These are phyloP conservation scores for Aphanomyces euteiches DNA, from an alignment of 352 stramenopile genomes.

Conservation along the genomic window DNA sequence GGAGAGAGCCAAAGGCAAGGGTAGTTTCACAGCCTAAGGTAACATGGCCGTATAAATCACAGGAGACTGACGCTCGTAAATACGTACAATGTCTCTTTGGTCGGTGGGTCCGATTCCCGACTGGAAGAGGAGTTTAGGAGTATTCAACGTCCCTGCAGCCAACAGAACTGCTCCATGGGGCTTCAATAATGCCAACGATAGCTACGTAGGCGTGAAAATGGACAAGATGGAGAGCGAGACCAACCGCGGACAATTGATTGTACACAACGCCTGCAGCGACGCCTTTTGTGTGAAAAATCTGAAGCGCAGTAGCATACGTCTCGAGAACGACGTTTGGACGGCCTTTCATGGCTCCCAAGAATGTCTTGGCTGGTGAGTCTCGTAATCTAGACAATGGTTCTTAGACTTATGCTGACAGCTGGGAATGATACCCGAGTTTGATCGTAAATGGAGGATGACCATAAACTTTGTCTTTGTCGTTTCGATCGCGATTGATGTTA, in stretches of 20 bases:
- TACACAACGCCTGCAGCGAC: slow-evolving; percentile 50
- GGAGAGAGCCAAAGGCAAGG: neutral
- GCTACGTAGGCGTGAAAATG: neutral
- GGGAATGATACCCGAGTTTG: slow-evolving; percentile 41
- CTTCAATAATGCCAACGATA: neutral
- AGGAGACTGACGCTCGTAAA: too few species aligned
- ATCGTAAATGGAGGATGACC: slow-evolving; percentile 51
- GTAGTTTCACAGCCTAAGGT: neutral
- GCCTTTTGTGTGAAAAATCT: slow-evolving; percentile 47
- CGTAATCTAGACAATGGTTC: slow-evolving; percentile 31
- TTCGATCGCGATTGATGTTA: slow-evolving; percentile 45
- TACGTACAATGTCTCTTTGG: slow-evolving; percentile 30
- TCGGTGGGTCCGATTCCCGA: slow-evolving; percentile 63
- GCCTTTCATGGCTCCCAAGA: slow-evolving; percentile 43
- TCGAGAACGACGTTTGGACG: slow-evolving; percentile 54
- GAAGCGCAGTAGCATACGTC: slow-evolving; percentile 48
- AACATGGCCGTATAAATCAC: too few species aligned
- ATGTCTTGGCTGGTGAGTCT: slow-evolving; percentile 54
- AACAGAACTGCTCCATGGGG: slow-evolving; percentile 61
- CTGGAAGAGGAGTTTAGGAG: slow-evolving; percentile 78
- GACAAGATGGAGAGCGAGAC: neutral
- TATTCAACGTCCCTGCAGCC: slow-evolving; percentile 56
- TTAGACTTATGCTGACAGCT: neutral
- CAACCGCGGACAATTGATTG: slow-evolving; percentile 39
- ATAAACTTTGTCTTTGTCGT: slow-evolving; percentile 54